These are phyloP conservation scores for Sugiyamaella sp. DNA, from an alignment of 1,139 yeast genomes.

Conservation along the genomic window DNA sequence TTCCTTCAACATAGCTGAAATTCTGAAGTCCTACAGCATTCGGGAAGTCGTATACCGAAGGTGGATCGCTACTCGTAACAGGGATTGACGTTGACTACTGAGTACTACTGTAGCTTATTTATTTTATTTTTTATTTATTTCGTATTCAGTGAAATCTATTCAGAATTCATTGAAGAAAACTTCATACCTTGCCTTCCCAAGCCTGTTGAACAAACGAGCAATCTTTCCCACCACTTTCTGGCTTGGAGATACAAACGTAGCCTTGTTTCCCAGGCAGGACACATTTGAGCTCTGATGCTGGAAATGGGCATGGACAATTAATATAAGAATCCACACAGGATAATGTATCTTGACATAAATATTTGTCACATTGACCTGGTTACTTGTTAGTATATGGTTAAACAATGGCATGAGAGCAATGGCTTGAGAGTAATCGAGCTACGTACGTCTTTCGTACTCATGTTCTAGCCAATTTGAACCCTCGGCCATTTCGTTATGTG, in stretches of 20 bases:
- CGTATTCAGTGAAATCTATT: constrained; percentile 2
- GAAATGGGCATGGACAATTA: constrained; percentile 90
- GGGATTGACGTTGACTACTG: constrained; percentile 70
- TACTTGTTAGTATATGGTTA: neutral
- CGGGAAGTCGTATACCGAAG: constrained; percentile 71
- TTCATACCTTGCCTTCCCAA: constrained; percentile 46
- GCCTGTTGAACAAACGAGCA: constrained; percentile 47
- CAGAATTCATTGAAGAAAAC: neutral
- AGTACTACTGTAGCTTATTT: neutral
- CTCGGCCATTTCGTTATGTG: constrained; percentile 30
- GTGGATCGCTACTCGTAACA: constrained; percentile 82
- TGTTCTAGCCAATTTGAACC: constrained; percentile 41
- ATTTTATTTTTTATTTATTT: constrained; percentile 15
- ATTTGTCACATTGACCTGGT: constrained; percentile 55
- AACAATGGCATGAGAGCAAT: neutral
- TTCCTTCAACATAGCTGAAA: constrained; percentile 37
- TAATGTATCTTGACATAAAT: constrained; percentile 80
- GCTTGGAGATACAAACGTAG: constrained; percentile 78
- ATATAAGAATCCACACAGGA: constrained; percentile 69
- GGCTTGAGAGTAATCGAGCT: too few species aligned
- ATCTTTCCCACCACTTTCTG: constrained; percentile 48
- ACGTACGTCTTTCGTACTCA: constrained; percentile 39
- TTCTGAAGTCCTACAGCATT: constrained; percentile 52
- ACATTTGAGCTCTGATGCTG: constrained; percentile 83
- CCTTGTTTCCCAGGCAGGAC: constrained; percentile 64